These are phyloP conservation scores for Beauveria sp. DNA, from an alignment of 2,329 filamentous ascomycete species.

Conservation along the genomic window DNA sequence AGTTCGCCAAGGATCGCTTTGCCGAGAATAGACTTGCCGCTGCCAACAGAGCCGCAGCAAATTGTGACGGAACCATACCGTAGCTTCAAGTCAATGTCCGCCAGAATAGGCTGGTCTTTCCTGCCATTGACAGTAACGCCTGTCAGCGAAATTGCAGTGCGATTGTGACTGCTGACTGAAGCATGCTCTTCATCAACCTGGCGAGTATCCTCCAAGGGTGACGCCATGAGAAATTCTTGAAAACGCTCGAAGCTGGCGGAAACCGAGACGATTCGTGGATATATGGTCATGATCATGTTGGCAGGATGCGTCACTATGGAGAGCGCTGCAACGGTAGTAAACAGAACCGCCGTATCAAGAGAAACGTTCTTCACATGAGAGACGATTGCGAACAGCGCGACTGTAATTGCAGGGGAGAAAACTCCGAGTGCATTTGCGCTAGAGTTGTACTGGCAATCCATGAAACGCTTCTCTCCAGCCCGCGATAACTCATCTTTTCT, in stretches of 20 bases:
- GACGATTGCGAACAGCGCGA: constrained; percentile 3
- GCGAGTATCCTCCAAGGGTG: background rate
- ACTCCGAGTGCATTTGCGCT: constrained; percentile 8
- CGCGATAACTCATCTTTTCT: background rate
- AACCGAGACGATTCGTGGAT: constrained; percentile 7
- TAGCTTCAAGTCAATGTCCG: background rate
- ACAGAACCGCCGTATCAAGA: constrained; percentile 3
- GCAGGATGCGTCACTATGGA: constrained; percentile 14
- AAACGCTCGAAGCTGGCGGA: constrained; percentile 8
- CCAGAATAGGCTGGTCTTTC: background rate
- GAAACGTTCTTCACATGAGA: background rate
- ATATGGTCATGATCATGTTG: constrained; percentile 17
- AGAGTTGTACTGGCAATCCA: constrained; percentile 10
- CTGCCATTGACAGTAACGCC: background rate
- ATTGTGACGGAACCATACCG: background rate
- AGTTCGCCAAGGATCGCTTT: constrained; percentile 3
- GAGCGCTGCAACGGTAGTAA: constrained; percentile 8
- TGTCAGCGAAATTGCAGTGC: background rate
- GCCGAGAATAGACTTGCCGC: constrained; percentile 9
- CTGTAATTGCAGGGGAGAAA: constrained; percentile 8
- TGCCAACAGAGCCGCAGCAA: constrained; percentile 10
- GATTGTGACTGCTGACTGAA: background rate
- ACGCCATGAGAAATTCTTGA: constrained; percentile 4
- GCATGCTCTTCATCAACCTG: background rate
- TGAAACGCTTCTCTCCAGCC: background rate